Conservation (phyloP, 805 yeast species). For the Sungouiozyma intestinalis region DNA sequence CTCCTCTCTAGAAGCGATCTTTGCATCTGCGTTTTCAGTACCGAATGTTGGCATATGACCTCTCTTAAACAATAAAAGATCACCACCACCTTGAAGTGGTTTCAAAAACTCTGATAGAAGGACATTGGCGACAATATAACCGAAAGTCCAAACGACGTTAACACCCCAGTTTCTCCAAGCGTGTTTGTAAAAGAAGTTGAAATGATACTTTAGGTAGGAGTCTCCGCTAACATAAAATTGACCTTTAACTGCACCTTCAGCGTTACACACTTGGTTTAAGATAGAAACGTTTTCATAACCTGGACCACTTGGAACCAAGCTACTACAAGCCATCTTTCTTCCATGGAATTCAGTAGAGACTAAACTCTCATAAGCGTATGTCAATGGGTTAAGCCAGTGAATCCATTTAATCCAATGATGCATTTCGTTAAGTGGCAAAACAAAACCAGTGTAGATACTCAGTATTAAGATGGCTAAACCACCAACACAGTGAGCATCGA, state of each 20-base stretch:
- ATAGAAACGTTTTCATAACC: slow-evolving; percentile 37
- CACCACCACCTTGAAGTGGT: slow-evolving; percentile 32
- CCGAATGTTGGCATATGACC: slow-evolving; percentile 31
- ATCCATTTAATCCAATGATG: slow-evolving; percentile 57
- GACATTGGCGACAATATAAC: slow-evolving; percentile 28
- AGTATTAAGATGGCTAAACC: slow-evolving; percentile 45
- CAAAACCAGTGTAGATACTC: slow-evolving; percentile 48
- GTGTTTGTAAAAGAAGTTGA: slow-evolving; percentile 35
- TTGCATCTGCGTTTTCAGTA: slow-evolving; percentile 28
- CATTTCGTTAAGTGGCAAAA: slow-evolving; percentile 36
- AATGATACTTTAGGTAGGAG: slow-evolving; percentile 32
- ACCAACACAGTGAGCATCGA: slow-evolving; percentile 46
- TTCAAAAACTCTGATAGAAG: slow-evolving; percentile 30
- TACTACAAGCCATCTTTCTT: slow-evolving; percentile 41
- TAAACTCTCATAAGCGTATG: slow-evolving; percentile 43
- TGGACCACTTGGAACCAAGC: slow-evolving; percentile 43
- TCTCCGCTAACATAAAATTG: slow-evolving; percentile 40
- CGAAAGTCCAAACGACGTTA: slow-evolving; percentile 37
- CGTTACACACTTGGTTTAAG: slow-evolving; percentile 39
- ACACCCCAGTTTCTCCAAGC: slow-evolving; percentile 58
- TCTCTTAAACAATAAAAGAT: slow-evolving; percentile 35
- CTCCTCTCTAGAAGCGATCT: slow-evolving; percentile 30
- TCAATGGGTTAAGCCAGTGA: slow-evolving; percentile 39
- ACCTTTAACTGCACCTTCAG: slow-evolving; percentile 43
- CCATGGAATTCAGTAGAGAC: slow-evolving; percentile 49